Conservation (phyloP, 176 grass and related monocot species). For the Carex kokanica region DNA sequence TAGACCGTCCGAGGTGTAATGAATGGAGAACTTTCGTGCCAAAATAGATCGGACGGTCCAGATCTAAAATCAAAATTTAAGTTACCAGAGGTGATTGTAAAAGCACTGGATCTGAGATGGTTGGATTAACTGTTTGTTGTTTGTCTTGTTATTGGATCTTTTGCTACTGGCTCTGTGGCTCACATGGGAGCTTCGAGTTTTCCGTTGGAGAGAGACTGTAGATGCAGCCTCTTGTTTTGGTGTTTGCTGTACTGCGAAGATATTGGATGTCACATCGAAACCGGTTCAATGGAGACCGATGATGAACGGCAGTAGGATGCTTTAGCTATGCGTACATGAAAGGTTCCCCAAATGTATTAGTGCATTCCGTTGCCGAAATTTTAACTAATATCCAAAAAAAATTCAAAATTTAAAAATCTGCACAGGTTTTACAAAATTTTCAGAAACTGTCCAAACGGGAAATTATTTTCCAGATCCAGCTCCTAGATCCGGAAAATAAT, state of each 20-base stretch:
- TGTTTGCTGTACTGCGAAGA: conserved; percentile 1
- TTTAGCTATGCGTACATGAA: neutral
- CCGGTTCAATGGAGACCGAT: neutral
- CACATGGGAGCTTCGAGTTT: conserved; percentile 22
- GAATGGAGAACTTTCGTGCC: too few species aligned
- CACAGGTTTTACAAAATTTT: too few species aligned
- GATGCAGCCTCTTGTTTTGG: neutral
- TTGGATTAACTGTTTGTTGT: neutral
- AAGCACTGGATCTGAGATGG: neutral
- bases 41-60: too few species aligned
- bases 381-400: too few species aligned
- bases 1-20: too few species aligned
- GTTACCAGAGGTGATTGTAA: too few species aligned
- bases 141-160: conserved; percentile 24
- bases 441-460: too few species aligned
- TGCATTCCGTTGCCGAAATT: neutral
- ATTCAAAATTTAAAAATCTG: too few species aligned
- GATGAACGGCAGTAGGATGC: neutral
- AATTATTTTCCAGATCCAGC: too few species aligned
- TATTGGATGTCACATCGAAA: neutral
- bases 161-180: neutral
- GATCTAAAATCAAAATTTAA: too few species aligned
- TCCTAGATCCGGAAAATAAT: too few species aligned
- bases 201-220: conserved; percentile 5
- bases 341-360: neutral